These are phyloP conservation scores for Ogataea philodendri DNA, from an alignment of 805 yeast species.

Conservation along the genomic window DNA sequence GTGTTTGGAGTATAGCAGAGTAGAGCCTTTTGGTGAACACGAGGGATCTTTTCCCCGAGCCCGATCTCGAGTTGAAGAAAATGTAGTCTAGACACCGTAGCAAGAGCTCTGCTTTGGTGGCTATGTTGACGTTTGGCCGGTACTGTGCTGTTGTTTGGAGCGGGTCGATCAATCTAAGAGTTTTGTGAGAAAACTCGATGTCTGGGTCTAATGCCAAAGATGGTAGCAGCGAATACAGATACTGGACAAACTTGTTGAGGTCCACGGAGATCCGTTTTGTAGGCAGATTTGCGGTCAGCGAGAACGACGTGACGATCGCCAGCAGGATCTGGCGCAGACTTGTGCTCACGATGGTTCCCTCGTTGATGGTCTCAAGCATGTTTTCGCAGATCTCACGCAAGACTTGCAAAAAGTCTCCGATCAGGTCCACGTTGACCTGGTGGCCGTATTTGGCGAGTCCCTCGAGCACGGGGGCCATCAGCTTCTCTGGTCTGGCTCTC, in stretches of 20 bases:
- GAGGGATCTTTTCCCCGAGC: constrained; percentile 62
- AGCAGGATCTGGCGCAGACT: constrained; percentile 72
- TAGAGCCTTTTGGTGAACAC: constrained; percentile 84
- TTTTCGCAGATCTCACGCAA: constrained; percentile 74
- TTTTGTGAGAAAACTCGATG: constrained; percentile 79
- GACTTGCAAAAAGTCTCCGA: constrained; percentile 91
- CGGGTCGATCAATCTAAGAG: constrained; percentile 80
- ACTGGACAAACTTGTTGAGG: constrained; percentile 73
- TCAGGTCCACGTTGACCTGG: constrained; percentile 85
- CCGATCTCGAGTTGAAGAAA: constrained; percentile 73
- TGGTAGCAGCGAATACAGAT: constrained; percentile 66
- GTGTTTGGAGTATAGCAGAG: constrained; percentile 64
- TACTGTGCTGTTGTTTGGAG: constrained; percentile 38
- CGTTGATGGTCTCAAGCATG: constrained; percentile 40
- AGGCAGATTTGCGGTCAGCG: constrained; percentile 73
- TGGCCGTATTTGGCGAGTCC: constrained; percentile 89
- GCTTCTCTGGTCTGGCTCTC: constrained; percentile 55
- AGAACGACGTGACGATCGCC: constrained; percentile 87
- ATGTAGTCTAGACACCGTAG: constrained; percentile 75
- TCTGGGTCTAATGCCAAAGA: constrained; percentile 76
- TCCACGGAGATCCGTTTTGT: constrained; percentile 76
- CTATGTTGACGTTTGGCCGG: constrained; percentile 76
- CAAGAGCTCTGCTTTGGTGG: constrained; percentile 84
- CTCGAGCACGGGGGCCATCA: constrained; percentile 86
- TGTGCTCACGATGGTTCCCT: constrained; percentile 41